Evolutionary conservation across 352 stramenopile species (phyloP), one percentile per base, ranked within the genome.

Genomic region (Blastocystis sp.): DNA sequence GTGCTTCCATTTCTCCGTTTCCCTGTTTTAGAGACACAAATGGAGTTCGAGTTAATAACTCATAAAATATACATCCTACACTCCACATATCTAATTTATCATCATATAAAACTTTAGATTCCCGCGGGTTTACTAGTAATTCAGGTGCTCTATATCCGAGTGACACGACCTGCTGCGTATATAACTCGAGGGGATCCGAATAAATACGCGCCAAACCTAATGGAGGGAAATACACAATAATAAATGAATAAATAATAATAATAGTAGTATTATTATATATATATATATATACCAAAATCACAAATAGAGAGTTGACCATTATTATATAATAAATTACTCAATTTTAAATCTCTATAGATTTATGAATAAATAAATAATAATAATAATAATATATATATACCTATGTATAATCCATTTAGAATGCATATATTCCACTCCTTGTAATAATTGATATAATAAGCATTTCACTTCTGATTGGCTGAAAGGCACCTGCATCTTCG

Each of bases 131-230:
- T 0, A 93, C 68, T 27, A 94, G 70, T 23, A 94, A 82, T 73
- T 94, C 84, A 1, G 84, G 83, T 27, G 85, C 81, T 32, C 85
- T 76, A 65, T 94, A 94, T 82, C 84, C 92, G 19, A 93, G 70
- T 42, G 85, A 93, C 30, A 93, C 81, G 5, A 94, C 85, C 65
- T 93, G 81, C 52, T 90, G 81, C 40, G 84, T 93, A 75, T 92
- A 92, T 5, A 78, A 76, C 30, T 78, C 72, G 44, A 86, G 73
- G 2, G 64, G 55, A 21, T 44, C 52, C 7, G 46, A 62, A 42
- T 64, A 73, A 3, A 39, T 39, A 6, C 52, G 10, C 6, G 52
- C 52, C 52, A 62, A n/a, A n/a, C n/a, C n/a, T n/a, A n/a, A n/a
- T n/a, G n/a, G n/a, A n/a, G n/a, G n/a, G n/a, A n/a, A n/a, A n/a